phyloP scores from a whole-genome alignment of 2,329 filamentous ascomycete species.

The Talaromyces albobiverticillius region DNA sequence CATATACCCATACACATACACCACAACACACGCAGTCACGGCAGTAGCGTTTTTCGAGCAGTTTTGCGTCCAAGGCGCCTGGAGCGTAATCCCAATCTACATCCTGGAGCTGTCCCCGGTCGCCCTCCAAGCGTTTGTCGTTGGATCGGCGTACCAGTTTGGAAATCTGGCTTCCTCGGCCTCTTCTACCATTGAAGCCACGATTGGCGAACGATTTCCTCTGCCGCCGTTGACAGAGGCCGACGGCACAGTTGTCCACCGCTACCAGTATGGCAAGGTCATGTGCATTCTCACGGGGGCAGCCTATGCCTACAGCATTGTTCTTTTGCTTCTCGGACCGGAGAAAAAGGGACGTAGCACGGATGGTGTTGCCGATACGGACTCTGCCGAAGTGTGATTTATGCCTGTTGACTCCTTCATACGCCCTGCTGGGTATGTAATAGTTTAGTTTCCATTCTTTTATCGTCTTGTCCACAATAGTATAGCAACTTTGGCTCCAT shows the following conservation, averaged over 20 bases:
- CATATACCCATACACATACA: constrained; percentile 71
- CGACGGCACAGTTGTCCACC: neutral
- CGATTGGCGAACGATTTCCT: constrained; percentile 2
- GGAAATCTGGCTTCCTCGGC: constrained; percentile 11
- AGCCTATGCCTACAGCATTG: neutral
- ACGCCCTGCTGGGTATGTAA: neutral
- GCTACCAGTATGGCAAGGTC: neutral
- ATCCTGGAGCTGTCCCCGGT: constrained; percentile 74
- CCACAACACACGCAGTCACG: constrained; percentile 25
- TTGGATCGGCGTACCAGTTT: constrained; percentile 3
- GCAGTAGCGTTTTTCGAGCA: constrained; percentile 47
- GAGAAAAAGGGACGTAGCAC: constrained; percentile 3
- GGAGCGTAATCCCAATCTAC: constrained; percentile 69
- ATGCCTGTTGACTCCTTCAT: neutral
- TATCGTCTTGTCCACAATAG: neutral
- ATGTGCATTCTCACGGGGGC: neutral
- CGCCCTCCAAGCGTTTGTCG: constrained; percentile 61
- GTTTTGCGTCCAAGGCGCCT: constrained; percentile 68
- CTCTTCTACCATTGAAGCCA: constrained; percentile 4
- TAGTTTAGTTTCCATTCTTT: neutral
- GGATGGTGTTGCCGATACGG: neutral
- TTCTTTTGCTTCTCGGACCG: neutral
- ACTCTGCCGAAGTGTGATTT: neutral
- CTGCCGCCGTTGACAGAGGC: neutral
- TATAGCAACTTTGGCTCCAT: neutral